Percentiles rank a stretch among this genome's conserved stretches.
These are phyloP conservation scores for Xylaria sp. DNA, from an alignment of 495 filamentous ascomycete species.

Conservation along the genomic window DNA sequence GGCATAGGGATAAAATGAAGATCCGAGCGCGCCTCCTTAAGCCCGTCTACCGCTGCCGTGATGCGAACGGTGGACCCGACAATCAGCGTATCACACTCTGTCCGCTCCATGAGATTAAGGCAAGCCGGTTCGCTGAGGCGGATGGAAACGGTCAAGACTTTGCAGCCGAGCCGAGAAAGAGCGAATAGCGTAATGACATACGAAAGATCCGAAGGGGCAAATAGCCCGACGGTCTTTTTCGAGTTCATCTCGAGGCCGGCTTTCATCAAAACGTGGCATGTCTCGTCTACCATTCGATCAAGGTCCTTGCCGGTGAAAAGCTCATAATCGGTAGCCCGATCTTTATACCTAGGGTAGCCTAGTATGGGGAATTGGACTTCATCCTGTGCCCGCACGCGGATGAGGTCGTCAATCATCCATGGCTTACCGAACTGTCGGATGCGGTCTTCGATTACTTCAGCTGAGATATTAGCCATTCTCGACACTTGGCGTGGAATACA, in stretches of 20 bases:
- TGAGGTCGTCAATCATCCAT: conserved; percentile 58
- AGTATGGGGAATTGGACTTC: conserved; percentile 58
- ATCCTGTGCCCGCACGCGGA: conserved; percentile 58
- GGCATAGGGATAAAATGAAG: conserved; percentile 44
- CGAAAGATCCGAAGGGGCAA: conserved; percentile 62
- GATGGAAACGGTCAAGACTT: conserved; percentile 65
- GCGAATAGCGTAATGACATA: conserved; percentile 66
- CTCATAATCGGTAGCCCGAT: conserved; percentile 51
- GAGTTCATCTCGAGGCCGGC: conserved; percentile 47
- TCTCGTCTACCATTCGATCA: conserved; percentile 60
- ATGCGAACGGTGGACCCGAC: conserved; percentile 46
- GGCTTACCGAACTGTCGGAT: conserved; percentile 39
- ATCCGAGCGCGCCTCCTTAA: conserved; percentile 44
- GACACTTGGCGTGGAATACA: not conserved
- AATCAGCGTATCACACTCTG: conserved; percentile 51
- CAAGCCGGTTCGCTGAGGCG: conserved; percentile 60
- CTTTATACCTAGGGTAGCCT: conserved; percentile 54
- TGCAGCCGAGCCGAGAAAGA: conserved; percentile 63
- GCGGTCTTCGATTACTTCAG: conserved; percentile 37
- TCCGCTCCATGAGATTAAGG: conserved; percentile 57
- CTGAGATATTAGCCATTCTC: conserved; percentile 41
- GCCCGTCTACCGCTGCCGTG: conserved; percentile 50
- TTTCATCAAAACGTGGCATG: conserved; percentile 38
- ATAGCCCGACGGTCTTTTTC: conserved; percentile 55
- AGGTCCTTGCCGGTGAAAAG: conserved; percentile 61